Percentiles rank a stretch among this genome's conserved stretches.
Evolutionary conservation across 2,329 filamentous ascomycete species (phyloP).

Genomic region (Didymella pomorum): DNA sequence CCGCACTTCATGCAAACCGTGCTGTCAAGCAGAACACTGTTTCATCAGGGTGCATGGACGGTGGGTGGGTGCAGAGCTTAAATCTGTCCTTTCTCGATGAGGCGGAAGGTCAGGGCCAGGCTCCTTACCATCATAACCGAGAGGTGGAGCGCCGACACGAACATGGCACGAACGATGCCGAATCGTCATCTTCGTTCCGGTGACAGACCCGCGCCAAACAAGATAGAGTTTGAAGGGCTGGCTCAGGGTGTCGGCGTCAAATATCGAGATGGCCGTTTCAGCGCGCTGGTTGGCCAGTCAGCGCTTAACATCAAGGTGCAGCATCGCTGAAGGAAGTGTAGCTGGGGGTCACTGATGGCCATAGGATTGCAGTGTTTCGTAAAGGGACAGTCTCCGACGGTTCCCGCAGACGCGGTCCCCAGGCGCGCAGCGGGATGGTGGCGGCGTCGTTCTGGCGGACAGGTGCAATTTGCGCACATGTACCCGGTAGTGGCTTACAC

Average conservation of each 20-base stretch:
- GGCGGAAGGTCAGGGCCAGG: slow-evolving; percentile 28
- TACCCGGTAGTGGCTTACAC: slow-evolving; percentile 21
- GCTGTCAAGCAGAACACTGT: slow-evolving; percentile 16
- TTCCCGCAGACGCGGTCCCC: slow-evolving; percentile 8
- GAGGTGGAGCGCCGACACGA: slow-evolving; percentile 32
- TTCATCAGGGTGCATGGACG: slow-evolving; percentile 14
- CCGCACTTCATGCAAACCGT: slow-evolving; percentile 9
- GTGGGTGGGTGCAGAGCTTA: slow-evolving; percentile 15
- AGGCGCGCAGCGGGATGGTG: slow-evolving; percentile 17
- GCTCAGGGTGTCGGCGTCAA: slow-evolving; percentile 14
- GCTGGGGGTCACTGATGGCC: background rate
- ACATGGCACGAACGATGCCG: slow-evolving; percentile 35
- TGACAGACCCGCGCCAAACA: slow-evolving; percentile 26
- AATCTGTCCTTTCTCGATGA: slow-evolving; percentile 27
- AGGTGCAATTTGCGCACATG: slow-evolving; percentile 22
- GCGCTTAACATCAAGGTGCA: background rate
- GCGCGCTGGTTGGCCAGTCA: slow-evolving; percentile 3
- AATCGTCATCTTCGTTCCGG: slow-evolving; percentile 31
- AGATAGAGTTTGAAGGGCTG: slow-evolving; percentile 15
- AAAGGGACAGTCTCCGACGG: background rate
- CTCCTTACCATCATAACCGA: slow-evolving; percentile 15
- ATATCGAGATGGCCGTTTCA: slow-evolving; percentile 14
- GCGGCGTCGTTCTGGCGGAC: slow-evolving; percentile 6
- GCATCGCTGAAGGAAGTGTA: background rate
- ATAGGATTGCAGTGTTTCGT: background rate